These are phyloP conservation scores for Neocallimastix lanati DNA, from an alignment of 192 early-diverging fungal genomes.

Conservation along the genomic window DNA sequence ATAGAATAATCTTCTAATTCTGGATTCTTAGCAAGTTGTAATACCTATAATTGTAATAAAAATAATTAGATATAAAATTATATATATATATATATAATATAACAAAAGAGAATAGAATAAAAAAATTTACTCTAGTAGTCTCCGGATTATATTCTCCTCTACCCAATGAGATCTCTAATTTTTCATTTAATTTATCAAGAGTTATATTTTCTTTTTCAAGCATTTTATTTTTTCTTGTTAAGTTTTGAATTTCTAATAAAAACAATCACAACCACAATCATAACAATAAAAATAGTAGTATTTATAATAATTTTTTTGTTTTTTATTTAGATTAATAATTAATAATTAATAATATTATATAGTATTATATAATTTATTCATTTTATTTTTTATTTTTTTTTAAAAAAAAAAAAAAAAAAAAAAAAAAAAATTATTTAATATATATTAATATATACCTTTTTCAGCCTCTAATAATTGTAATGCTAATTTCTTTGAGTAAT, in stretches of 20 bases:
- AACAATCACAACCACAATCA: too few species aligned
- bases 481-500: not conserved
- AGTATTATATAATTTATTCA: too few species aligned
- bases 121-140: not conserved
- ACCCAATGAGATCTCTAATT: not conserved
- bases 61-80: too few species aligned
- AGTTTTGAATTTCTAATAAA: not conserved
- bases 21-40: not conserved
- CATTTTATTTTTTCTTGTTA: not conserved
- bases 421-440: too few species aligned
- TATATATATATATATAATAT: not conserved
- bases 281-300: too few species aligned
- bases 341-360: too few species aligned
- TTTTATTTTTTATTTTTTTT: too few species aligned
- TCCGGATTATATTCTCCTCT: not conserved
- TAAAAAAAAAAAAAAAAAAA: too few species aligned
- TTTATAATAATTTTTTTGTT: too few species aligned
- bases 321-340: too few species aligned
- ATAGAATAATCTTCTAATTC: not conserved
- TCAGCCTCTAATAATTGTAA: not conserved
- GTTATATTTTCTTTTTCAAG: not conserved
- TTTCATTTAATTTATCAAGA: not conserved
- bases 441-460: not conserved
- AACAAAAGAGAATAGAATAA: too few species aligned
- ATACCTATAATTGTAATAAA: not conserved